Conservation (phyloP, 2,329 filamentous ascomycete species). For the Escovopsis weberi region DNA sequence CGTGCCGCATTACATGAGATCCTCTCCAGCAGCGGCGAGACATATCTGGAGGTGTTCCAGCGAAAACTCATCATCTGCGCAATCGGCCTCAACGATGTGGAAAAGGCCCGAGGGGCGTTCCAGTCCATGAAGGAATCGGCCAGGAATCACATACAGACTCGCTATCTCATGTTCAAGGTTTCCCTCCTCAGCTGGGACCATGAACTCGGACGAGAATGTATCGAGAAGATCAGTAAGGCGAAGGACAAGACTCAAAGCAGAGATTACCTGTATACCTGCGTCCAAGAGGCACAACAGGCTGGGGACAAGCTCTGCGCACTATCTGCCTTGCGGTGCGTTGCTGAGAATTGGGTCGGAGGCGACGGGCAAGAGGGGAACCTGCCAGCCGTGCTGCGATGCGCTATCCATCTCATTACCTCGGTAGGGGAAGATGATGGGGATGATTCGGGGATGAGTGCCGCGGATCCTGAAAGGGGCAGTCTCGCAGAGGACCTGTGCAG, state of each 20-base stretch:
- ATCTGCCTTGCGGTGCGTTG: slow-evolving; percentile 20
- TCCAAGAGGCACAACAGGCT: slow-evolving; percentile 56
- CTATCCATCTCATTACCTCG: slow-evolving; percentile 34
- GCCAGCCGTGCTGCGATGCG: slow-evolving; percentile 30
- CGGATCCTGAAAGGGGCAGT: background rate
- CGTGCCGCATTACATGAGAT: slow-evolving; percentile 48
- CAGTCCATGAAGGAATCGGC: slow-evolving; percentile 41
- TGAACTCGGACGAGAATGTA: slow-evolving; percentile 45
- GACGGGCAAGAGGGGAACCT: slow-evolving; percentile 14
- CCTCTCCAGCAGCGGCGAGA: slow-evolving; percentile 49
- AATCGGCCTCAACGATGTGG: slow-evolving; percentile 28
- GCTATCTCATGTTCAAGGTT: slow-evolving; percentile 63
- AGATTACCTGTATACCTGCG: slow-evolving; percentile 64
- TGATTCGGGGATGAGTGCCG: slow-evolving; percentile 2
- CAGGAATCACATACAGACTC: slow-evolving; percentile 48
- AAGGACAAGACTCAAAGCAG: slow-evolving; percentile 29
- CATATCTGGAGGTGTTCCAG: slow-evolving; percentile 51
- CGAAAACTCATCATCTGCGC: slow-evolving; percentile 65
- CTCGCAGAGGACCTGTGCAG: slow-evolving; percentile 37
- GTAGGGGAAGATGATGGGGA: slow-evolving; percentile 19
- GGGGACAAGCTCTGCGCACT: slow-evolving; percentile 45
- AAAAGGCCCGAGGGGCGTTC: slow-evolving; percentile 25
- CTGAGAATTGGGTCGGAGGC: slow-evolving; percentile 12
- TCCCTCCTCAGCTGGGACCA: slow-evolving; percentile 45
- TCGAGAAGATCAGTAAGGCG: slow-evolving; percentile 43